Base-by-base conservation (phyloP, 495 filamentous ascomycete genomes). In the Umbilicaria muhlenbergii region DNA sequence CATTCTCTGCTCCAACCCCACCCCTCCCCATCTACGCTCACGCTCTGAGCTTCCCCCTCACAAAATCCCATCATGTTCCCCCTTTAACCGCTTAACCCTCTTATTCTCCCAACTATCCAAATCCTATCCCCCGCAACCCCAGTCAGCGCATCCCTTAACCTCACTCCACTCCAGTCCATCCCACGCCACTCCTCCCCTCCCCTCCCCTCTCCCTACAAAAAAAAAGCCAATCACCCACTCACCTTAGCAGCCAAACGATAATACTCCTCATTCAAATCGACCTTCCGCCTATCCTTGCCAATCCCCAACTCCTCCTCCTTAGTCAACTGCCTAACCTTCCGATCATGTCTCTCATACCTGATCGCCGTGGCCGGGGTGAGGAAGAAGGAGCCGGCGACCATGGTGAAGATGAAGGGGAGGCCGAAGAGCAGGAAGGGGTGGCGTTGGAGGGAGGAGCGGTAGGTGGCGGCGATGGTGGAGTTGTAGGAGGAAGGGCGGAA, bases 71-170 rank as follows among this genome's bases (percentile, higher is more conserved):
- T 99, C 88, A 31, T 69, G 76, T 62, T 99, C 92, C 12, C 92
- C 92, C 21, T 78, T 69, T 43, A 96, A 72, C 52, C 92, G 69
- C 63, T 88, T 74, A 12, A 96, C 86, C 39, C 92, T 73, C 60
- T 84, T 91, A 57, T 94, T 87, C 58, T 99, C 92, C 92, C 92
- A 99, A 52, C 84, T 71, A 53, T 96, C 89, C 40, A 94, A 56
- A 59, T 96, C 88, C 63, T 95, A 92, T 24, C 80, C 81, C 48
- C 36, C 32, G 32, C 39, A 33, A 44, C 38, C 14, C 34, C 17
- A n/a, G 34, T 38, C 32, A 21, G 11, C 16, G 39, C 15, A 36
- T 34, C 36, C n/a, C 12, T 15, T 41, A 28, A 38, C 18, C 6
- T 14, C 37, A 38, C 18, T 38, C 11, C 8, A n/a, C 41, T 15